Evolutionary conservation across 306 rosid species (phyloP), one percentile per base, ranked within the genome.

Genomic region (Erythrophleum fordii): DNA sequence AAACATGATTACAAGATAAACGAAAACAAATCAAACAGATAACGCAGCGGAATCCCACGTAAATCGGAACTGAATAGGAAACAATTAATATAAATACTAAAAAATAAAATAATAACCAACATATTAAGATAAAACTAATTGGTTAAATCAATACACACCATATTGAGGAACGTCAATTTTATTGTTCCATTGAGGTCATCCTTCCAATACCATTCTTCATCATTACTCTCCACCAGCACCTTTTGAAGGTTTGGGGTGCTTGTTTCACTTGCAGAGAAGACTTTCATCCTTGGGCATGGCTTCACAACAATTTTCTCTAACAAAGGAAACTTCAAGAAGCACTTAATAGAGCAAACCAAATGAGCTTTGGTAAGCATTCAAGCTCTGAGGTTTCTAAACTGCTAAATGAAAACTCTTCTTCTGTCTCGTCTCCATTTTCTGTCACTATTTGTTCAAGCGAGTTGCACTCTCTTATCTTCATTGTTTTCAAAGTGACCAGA

Each of bases 171-270:
- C 65, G 52, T 16, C 11, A 18, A 52, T 35, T 51, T 52, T 51
- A 72, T 72, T 16, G 77, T 72, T 2, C 3, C 28, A n/a, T 72
- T 72, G 3, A 66, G 26, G 16, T 34, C 22, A 5, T 12, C 26
- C 44, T 67, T 29, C 72, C 72, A 67, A 39, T 9, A 20, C 28
- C 51, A 37, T 67, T 69, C 53, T 17, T 68, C 52, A 12, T 37
- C 72, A 0, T 34, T 49, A 29, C 29, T 31, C 20, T 34, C 65
- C 11, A 52, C 44, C 8, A 31, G 65, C 5, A 73, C 77, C 14
- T 37, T n/a, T 1, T 35, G 77, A 29, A 73, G 65, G 0, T 35
- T 35, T 13, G 77, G 77, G 4, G 66, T 73, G 31, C 66, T 73
- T 11, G n/a, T 49, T 28, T 25, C n/a, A 1, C 65, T 64, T 3